Conservation (phyloP, 805 yeast species). For the Yarrowia deformans region DNA sequence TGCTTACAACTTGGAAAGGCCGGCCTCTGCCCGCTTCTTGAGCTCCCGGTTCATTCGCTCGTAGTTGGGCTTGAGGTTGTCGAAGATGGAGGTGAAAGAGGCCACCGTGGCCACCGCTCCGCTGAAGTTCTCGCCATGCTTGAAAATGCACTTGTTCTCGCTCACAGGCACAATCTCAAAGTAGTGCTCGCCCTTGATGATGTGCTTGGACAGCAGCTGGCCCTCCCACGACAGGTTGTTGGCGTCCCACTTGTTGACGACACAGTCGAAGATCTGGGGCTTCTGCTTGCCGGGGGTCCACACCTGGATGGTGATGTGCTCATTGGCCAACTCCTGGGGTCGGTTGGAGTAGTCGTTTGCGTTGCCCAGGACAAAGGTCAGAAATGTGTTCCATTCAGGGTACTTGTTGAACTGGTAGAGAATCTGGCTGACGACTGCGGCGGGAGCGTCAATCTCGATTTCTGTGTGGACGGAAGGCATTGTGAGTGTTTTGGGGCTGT, state of each 20-base stretch:
- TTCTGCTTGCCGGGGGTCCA: neutral
- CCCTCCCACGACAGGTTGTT: slow-evolving; percentile 32
- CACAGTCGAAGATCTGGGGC: slow-evolving; percentile 19
- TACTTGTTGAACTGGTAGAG: slow-evolving; percentile 36
- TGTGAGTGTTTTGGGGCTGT: neutral
- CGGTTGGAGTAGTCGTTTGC: slow-evolving; percentile 7
- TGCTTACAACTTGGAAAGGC: slow-evolving; percentile 15
- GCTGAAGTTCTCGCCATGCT: slow-evolving; percentile 33
- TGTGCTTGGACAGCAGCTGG: slow-evolving; percentile 8
- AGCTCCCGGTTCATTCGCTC: slow-evolving; percentile 33
- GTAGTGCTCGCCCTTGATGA: slow-evolving; percentile 35
- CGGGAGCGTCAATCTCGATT: slow-evolving; percentile 36
- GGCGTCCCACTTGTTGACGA: slow-evolving; percentile 5
- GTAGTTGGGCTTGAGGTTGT: slow-evolving; percentile 21
- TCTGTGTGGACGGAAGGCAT: slow-evolving; percentile 17
- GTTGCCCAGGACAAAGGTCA: slow-evolving; percentile 14
- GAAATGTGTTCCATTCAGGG: slow-evolving; percentile 31
- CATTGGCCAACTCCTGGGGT: slow-evolving; percentile 20
- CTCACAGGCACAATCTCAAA: slow-evolving; percentile 34
- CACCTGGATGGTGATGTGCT: slow-evolving; percentile 22
- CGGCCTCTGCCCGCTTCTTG: slow-evolving; percentile 21
- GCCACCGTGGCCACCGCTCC: slow-evolving; percentile 18
- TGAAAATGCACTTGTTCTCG: slow-evolving; percentile 22
- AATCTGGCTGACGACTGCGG: slow-evolving; percentile 26
- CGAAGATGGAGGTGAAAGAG: neutral